Base-by-base conservation (phyloP, 768 basidiomycete species). In the Pseudohyphozyma bogoriensis region DNA sequence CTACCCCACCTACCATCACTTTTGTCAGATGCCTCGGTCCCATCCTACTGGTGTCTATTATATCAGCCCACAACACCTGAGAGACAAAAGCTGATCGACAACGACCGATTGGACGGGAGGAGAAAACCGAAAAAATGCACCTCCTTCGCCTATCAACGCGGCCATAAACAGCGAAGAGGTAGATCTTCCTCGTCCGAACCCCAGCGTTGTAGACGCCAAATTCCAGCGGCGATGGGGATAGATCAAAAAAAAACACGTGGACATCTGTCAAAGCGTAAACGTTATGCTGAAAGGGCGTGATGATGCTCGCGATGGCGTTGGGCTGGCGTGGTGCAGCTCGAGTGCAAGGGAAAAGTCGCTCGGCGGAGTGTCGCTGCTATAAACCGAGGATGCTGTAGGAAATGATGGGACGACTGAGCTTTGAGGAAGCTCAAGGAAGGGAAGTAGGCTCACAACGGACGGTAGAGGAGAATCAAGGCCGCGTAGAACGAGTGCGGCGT, bases 191-290 rank as follows among this genome's bases (percentile, higher is more conserved):
- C 2, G 62, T 61, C 0, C 57, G 54, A 0, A 69, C 70, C 9
- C 58, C 55, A 2, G 68, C 62, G 52, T 71, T 69, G 65, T 67
- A 69, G 55, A 69, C 64, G 53, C n/a, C 64, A 65, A 35, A 73
- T 73, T 64, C 72, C 71, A 42, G 65, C 69, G 12, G 72, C 72
- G 40, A 54, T 67, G 63, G 73, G 73, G 51, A 73, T 58, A 40
- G 69, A 70, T 56, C 69, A 74, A 13, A 67, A 68, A 39, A 73
- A 39, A 56, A 72, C 69, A 1, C 71, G 69, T 0, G 68, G 67
- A 33, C 63, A 65, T n/a, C 31, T 70, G 70, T 8, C 68, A 63
- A 18, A 72, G 59, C 9, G 62, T 63, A 59, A 69, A 72, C 2
- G 62, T 64, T 51, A 70, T 67, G 18, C 59, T 45, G 58, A 68